A percentile compares a stretch with the other conserved stretches of the same genome.
These are phyloP conservation scores for Metarhizium guizhouense DNA, from an alignment of 2,329 filamentous ascomycete species.

Conservation along the genomic window DNA sequence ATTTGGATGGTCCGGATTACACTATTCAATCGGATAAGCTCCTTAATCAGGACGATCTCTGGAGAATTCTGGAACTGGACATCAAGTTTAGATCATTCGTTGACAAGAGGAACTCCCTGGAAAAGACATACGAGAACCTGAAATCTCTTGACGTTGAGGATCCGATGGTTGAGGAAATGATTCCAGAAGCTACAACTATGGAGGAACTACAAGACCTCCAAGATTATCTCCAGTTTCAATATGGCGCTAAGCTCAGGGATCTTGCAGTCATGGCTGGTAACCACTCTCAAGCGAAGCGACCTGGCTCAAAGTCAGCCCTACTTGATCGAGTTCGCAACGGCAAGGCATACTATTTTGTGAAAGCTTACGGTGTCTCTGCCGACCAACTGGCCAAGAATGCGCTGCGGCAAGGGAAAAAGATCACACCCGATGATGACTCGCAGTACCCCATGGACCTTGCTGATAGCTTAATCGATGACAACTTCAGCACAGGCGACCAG, in stretches of 20 bases:
- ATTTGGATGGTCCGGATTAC: constrained; percentile 63
- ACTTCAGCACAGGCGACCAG: constrained; percentile 66
- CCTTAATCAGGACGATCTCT: constrained; percentile 84
- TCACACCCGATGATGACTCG: constrained; percentile 75
- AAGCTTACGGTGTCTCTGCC: constrained; percentile 81
- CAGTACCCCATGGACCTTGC: constrained; percentile 79
- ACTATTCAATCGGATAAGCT: constrained; percentile 77
- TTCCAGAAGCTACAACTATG: constrained; percentile 72
- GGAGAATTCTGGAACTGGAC: constrained; percentile 90
- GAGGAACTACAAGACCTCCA: constrained; percentile 95
- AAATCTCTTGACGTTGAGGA: constrained; percentile 59
- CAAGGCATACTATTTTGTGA: constrained; percentile 72
- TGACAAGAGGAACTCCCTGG: constrained; percentile 82
- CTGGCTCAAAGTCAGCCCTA: constrained; percentile 70
- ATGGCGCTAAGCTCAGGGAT: constrained; percentile 76
- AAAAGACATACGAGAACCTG: constrained; percentile 68
- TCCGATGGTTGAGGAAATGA: constrained; percentile 69
- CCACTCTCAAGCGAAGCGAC: constrained; percentile 62
- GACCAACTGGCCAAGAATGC: constrained; percentile 85
- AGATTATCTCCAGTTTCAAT: constrained; percentile 94
- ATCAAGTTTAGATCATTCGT: constrained; percentile 89
- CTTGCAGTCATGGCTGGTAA: constrained; percentile 55
- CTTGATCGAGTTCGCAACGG: constrained; percentile 79
- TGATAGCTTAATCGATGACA: constrained; percentile 63
- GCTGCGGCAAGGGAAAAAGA: constrained; percentile 65